Evolutionary conservation across 352 stramenopile genomes (phyloP).

Genomic region (Pythium aquatile): DNA sequence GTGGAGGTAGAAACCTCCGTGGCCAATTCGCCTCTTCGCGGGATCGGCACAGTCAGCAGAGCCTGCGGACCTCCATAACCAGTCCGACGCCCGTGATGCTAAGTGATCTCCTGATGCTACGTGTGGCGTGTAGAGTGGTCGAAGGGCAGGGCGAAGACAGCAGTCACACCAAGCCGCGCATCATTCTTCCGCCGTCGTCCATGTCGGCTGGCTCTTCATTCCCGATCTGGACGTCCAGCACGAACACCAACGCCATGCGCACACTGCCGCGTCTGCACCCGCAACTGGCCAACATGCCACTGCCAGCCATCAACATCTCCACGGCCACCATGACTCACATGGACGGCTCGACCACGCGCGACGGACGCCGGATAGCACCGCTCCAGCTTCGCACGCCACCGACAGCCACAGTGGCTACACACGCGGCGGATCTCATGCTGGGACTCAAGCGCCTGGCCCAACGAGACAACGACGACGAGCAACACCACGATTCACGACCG

Average conservation of each 20-base stretch:
- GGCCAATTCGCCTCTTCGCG: slow-evolving; percentile 30
- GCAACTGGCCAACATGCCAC: not conserved
- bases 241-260: slow-evolving; percentile 2
- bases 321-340: slow-evolving; percentile 4
- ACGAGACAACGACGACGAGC: slow-evolving; percentile 8
- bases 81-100: slow-evolving; percentile 10
- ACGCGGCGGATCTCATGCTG: slow-evolving; percentile 34
- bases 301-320: slow-evolving; percentile 16
- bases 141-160: slow-evolving; percentile 15
- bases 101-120: slow-evolving; percentile 33
- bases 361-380: slow-evolving; percentile 11
- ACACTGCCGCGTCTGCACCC: slow-evolving; percentile 1
- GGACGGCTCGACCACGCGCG: not conserved
- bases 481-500: slow-evolving; percentile 1
- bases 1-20: slow-evolving; percentile 7
- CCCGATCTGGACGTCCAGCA: not conserved
- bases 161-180: not conserved
- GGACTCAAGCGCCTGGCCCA: slow-evolving; percentile 34
- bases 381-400: slow-evolving; percentile 4
- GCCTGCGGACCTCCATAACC: not conserved
- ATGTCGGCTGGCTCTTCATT: not conserved
- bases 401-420: slow-evolving; percentile 3
- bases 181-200: not conserved
- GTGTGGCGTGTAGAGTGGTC: slow-evolving; percentile 35
- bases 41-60: not conserved